Percentiles rank a stretch among this genome's conserved stretches.
These are phyloP conservation scores for Amanita brunnescens DNA, from an alignment of 768 basidiomycete species.

Conservation along the genomic window DNA sequence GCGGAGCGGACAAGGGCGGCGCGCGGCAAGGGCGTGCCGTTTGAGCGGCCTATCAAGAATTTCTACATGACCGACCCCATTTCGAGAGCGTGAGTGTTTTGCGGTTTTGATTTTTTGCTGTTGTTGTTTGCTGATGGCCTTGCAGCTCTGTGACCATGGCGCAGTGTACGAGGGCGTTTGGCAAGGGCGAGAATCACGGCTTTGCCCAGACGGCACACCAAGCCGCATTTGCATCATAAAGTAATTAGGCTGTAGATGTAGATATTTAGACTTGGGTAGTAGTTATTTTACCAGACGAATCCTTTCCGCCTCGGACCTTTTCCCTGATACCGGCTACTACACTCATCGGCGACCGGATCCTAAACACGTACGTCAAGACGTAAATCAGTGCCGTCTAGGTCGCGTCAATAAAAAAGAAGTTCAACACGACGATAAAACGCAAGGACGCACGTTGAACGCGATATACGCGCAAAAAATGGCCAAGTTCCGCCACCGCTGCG, in stretches of 20 bases:
- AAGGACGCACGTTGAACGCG: slow-evolving; percentile 32
- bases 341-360: slow-evolving; percentile 27
- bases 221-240: slow-evolving; percentile 38
- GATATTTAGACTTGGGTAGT: neutral
- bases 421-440: neutral
- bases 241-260: too few species aligned
- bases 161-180: slow-evolving; percentile 82
- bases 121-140: slow-evolving; percentile 1
- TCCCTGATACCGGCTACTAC: slow-evolving; percentile 5
- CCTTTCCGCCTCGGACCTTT: neutral
- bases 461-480: slow-evolving; percentile 43
- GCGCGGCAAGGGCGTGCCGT: slow-evolving; percentile 48
- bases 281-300: neutral
- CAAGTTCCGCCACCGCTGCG: slow-evolving; percentile 41
- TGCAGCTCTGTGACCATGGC: slow-evolving; percentile 91
- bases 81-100: slow-evolving; percentile 77
- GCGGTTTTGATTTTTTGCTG: neutral
- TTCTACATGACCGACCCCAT: slow-evolving; percentile 97
- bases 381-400: slow-evolving; percentile 36
- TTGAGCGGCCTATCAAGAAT: slow-evolving; percentile 79
- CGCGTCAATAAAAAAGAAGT: neutral
- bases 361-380: slow-evolving; percentile 48
- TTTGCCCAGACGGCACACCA: slow-evolving; percentile 39
- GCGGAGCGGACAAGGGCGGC: slow-evolving; percentile 35
- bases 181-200: slow-evolving; percentile 60